Evolutionary conservation across 257 asterid species (phyloP), one percentile per base, ranked within the genome.

Genomic region (Cinchona pubescens): DNA sequence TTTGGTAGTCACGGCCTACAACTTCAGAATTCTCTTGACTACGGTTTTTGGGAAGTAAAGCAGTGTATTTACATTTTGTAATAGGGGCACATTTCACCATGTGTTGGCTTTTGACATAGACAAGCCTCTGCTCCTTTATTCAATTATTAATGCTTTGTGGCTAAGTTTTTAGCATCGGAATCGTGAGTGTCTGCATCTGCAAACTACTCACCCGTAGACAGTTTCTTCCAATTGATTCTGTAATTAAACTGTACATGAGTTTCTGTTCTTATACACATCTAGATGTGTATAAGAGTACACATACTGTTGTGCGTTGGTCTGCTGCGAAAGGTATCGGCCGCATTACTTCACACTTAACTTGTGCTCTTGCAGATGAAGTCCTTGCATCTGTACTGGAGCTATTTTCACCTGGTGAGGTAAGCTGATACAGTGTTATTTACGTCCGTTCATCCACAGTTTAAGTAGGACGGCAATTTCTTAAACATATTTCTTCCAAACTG

Each of bases 251-350:
- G 12, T 42, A 9, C 16, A 1, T 21, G 3, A 48, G 16, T 48
- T 14, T 13, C 53, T 13, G 58, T 37, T n/a, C n/a, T n/a, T n/a
- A n/a, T n/a, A n/a, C n/a, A n/a, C n/a, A n/a, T n/a, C n/a, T n/a
- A n/a, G n/a, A n/a, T n/a, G n/a, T n/a, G n/a, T n/a, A n/a, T n/a
- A n/a, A n/a, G n/a, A n/a, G n/a, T n/a, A n/a, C n/a, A n/a, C 98
- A 91, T 83, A 94, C 99, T 71, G 93, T 94, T 43, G 99, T 94
- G 69, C 91, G 99, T 70, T 94, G 99, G 99, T 94, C 99, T 79
- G 96, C 98, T 78, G 99, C 99, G 76, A 94, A 94, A 86, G 99
- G 99, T 76, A 82, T 94, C 80, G 99, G 99, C 75, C 97, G 99
- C 27, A 84, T 92, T 75, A 83, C 96, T 62, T 88, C 99, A 78